Evolutionary conservation across 495 filamentous ascomycete genomes (phyloP), one percentile per base, ranked within the genome.

Genomic region (Letharia columbiana): DNA sequence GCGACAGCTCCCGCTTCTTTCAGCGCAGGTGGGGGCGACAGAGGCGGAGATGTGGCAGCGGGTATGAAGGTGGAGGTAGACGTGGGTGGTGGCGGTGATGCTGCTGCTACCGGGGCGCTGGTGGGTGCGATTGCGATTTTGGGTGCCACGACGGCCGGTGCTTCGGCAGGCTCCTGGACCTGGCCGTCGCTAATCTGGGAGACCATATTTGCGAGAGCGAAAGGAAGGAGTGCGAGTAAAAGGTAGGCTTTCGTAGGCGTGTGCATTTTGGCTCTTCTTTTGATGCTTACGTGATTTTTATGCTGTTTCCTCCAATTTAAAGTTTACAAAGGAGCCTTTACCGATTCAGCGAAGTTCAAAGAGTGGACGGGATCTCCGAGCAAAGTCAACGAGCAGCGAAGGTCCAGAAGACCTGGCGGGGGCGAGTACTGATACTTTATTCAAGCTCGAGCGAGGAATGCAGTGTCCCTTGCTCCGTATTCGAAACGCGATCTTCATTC

Each of bases 141-240:
- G 6, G 49, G 49, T 4, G 23, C 49, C 6, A 15, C 49, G 23
- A 23, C 2, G 2, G 49, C n/a, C 4, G 49, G 49, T 3, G n/a
- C n/a, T 12, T 52, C n/a, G 49, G 23, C 49, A 23, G 49, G 49
- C 23, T 52, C 57, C 9, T 60, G 57, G 57, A 60, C 40, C 8
- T 60, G 57, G 13, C 57, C 57, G 57, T 60, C 57, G 57, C 35
- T 37, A 13, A 60, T 37, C 13, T 60, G 57, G 33, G 33, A 10
- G 18, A 60, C 40, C 10, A n/a, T 20, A 17, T 39, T 20, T 3
- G 57, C 57, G 57, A 41, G 18, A 18, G 40, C 18, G 57, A 60
- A 18, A 35, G 57, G 57, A 13, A 60, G 57, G 57, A 60, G 57
- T 10, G 57, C 17, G 35, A 60, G 57, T 1, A 60, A 8, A 13